Evolutionary conservation across 164 flowering plant genomes (phyloP).

Genomic region (Berberis vulgaris): DNA sequence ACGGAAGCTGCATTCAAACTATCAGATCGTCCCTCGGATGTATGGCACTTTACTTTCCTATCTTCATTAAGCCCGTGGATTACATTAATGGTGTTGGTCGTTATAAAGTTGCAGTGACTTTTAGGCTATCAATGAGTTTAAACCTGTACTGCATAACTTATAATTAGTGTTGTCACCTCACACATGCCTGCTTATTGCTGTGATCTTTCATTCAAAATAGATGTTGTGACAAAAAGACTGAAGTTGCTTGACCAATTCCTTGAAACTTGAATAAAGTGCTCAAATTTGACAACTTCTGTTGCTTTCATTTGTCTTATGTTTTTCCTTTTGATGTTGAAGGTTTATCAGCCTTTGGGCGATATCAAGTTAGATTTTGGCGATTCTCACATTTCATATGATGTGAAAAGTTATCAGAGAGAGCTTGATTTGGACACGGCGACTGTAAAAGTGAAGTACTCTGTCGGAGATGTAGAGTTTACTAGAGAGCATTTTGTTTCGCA

Average conservation of each 20-base stretch:
- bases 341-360: slow-evolving; percentile 87
- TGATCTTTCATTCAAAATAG: background rate
- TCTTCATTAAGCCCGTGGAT: background rate
- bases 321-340: slow-evolving; percentile 36
- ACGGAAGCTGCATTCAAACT: slow-evolving; percentile 53
- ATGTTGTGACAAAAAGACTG: too few species aligned
- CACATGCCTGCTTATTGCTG: background rate
- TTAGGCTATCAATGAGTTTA: too few species aligned
- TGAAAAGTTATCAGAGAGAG: slow-evolving; percentile 60
- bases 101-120: too few species aligned
- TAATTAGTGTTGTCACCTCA: too few species aligned
- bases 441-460: slow-evolving; percentile 48
- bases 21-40: slow-evolving; percentile 59
- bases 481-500: slow-evolving; percentile 78
- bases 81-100: background rate
- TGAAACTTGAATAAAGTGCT: background rate
- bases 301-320: background rate
- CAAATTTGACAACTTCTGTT: background rate
- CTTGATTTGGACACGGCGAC: slow-evolving; percentile 84
- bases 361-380: slow-evolving; percentile 74
- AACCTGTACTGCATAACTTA: too few species aligned
- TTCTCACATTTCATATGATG: slow-evolving; percentile 39
- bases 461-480: slow-evolving; percentile 48
- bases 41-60: slow-evolving; percentile 20
- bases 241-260: background rate